phyloP scores from a whole-genome alignment of 805 yeast genomes.

The Scheffersomyces lignosus region DNA sequence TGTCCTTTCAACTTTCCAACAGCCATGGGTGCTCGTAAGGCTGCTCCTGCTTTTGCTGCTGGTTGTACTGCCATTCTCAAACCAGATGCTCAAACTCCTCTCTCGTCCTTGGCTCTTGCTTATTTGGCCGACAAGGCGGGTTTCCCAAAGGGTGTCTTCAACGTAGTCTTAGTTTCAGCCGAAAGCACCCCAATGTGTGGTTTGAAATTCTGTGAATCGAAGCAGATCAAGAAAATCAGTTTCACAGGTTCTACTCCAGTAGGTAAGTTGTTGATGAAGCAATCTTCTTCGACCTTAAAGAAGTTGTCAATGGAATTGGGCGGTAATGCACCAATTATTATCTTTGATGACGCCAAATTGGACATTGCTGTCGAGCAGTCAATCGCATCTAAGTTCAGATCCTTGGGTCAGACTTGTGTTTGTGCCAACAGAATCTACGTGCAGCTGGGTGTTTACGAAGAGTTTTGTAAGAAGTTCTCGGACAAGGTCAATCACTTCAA shows the following conservation, averaged over 20 bases:
- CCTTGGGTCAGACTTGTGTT: conserved; percentile 67
- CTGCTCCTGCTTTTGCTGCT: conserved; percentile 64
- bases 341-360: conserved; percentile 59
- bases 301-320: conserved; percentile 65
- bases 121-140: conserved; percentile 59
- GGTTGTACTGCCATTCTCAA: conserved; percentile 63
- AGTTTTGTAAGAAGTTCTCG: conserved; percentile 47
- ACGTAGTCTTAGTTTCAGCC: conserved; percentile 48
- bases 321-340: conserved; percentile 66
- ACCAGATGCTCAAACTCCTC: conserved; percentile 64
- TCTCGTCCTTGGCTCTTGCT: conserved; percentile 58
- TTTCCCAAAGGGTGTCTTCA: conserved; percentile 57
- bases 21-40: conserved; percentile 67
- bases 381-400: conserved; percentile 56
- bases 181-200: conserved; percentile 56
- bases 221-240: conserved; percentile 53
- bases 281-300: conserved; percentile 56
- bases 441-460: conserved; percentile 50
- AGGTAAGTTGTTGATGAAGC: conserved; percentile 60
- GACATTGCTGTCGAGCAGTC: conserved; percentile 55
- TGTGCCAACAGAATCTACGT: conserved; percentile 62
- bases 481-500: conserved; percentile 46
- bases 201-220: conserved; percentile 47
- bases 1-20: conserved; percentile 71
- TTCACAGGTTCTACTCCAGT: conserved; percentile 67